These are phyloP conservation scores for Cyanidioschyzon merolae DNA, from an alignment of 23 red algal species.

Conservation along the genomic window DNA sequence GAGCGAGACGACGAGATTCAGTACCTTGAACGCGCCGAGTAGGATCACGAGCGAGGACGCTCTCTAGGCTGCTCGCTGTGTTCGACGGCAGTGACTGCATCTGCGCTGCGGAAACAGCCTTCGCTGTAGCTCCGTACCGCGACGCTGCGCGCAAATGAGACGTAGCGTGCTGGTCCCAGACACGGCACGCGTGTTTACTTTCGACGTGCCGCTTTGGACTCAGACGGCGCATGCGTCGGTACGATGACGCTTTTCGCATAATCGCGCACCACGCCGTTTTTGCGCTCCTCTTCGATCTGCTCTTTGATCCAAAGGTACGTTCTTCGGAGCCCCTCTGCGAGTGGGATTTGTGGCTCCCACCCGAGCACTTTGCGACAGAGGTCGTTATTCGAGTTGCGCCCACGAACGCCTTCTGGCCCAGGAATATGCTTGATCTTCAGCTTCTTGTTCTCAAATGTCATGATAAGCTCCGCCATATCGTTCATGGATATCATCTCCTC, in stretches of 20 bases:
- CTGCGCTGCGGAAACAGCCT: no score
- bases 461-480: conserved; percentile 90
- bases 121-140: no score
- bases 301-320: conserved; percentile 97
- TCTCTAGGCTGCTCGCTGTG: no score
- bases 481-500: conserved; percentile 99
- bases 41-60: no score
- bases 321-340: conserved; percentile 78
- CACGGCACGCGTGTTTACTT: conserved; percentile 51
- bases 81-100: no score
- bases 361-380: conserved; percentile 96
- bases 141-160: no score
- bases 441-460: conserved; percentile 84
- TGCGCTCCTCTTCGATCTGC: conserved; percentile 82
- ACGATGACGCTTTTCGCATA: conserved; percentile 79
- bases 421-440: conserved; percentile 96
- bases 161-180: no score
- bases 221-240: conserved; percentile 89
- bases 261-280: conserved; percentile 55
- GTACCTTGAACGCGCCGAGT: no score
- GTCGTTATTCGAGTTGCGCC: conserved; percentile 86
- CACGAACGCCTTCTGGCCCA: conserved; percentile 95
- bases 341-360: conserved; percentile 71
- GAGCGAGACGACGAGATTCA: no score
- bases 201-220: conserved; percentile 89